phyloP scores from a whole-genome alignment of 2,329 filamentous ascomycete genomes.

The Claviceps citrina region DNA sequence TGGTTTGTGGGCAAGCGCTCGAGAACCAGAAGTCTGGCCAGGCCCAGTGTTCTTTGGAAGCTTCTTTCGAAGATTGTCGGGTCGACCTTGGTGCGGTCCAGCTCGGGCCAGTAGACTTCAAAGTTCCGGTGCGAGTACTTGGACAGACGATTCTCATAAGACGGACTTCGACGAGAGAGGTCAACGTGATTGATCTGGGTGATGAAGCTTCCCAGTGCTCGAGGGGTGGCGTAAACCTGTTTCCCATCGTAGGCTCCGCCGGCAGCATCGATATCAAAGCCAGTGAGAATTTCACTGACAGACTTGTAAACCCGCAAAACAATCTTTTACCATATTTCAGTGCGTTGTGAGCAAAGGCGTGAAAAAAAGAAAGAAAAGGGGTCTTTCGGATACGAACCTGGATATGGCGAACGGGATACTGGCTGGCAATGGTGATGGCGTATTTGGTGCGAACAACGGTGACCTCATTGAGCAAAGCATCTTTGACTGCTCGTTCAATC shows the following conservation, averaged over 20 bases:
- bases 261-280: constrained; percentile 77
- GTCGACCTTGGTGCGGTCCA: constrained; percentile 63
- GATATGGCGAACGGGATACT: constrained; percentile 71
- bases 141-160: constrained; percentile 73
- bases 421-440: constrained; percentile 69
- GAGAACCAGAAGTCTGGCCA: constrained; percentile 64
- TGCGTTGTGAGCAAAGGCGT: too few relatives aligned
- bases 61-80: constrained; percentile 77
- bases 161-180: constrained; percentile 63
- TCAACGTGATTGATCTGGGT: constrained; percentile 74
- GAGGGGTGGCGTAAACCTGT: constrained; percentile 64
- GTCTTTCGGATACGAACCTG: constrained; percentile 32
- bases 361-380: too few relatives aligned
- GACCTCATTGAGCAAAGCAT: constrained; percentile 67
- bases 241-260: constrained; percentile 63
- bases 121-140: constrained; percentile 78
- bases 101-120: constrained; percentile 62
- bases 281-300: constrained; percentile 68
- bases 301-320: constrained; percentile 76
- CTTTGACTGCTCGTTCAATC: constrained; percentile 60
- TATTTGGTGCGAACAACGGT: constrained; percentile 77
- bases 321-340: constrained; percentile 34
- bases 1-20: constrained; percentile 57
- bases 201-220: constrained; percentile 63
- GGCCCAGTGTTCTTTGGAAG: constrained; percentile 58